phyloP scores from a whole-genome alignment of 768 basidiomycete genomes.

The Macrocybe gigantea region DNA sequence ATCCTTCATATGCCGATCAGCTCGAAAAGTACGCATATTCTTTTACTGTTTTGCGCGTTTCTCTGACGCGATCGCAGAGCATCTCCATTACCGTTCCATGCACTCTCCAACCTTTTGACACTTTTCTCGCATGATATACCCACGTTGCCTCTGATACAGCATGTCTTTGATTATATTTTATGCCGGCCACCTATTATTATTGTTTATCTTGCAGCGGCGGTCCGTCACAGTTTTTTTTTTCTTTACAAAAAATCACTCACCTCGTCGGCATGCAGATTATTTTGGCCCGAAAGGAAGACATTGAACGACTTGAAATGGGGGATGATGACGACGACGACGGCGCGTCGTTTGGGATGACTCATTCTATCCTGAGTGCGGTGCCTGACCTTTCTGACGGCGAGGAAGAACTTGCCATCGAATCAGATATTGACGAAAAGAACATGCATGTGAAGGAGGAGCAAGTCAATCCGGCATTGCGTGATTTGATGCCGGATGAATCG shows the following conservation, averaged over 20 bases:
- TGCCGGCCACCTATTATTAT: conserved; percentile 74
- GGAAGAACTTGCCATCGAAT: conserved; percentile 1
- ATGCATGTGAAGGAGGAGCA: background rate
- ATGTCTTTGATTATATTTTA: conserved; percentile 87
- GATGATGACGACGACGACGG: conserved; percentile 62
- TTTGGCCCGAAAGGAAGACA: conserved; percentile 64
- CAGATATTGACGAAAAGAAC: background rate
- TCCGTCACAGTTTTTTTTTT: conserved; percentile 33
- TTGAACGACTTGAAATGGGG: conserved; percentile 39
- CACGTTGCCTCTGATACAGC: conserved; percentile 83
- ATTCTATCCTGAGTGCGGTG: conserved; percentile 63
- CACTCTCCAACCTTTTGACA: conserved; percentile 85
- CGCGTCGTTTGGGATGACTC: conserved; percentile 50
- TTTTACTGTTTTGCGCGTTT: background rate
- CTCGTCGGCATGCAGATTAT: conserved; percentile 47
- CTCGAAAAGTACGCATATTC: conserved; percentile 52
- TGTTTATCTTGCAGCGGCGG: conserved; percentile 81
- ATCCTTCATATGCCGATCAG: conserved; percentile 61
- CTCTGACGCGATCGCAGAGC: conserved; percentile 32
- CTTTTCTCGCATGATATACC: conserved; percentile 92
- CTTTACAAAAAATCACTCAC: background rate
- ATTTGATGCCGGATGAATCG: background rate
- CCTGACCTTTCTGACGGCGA: conserved; percentile 50
- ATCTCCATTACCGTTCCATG: conserved; percentile 82
- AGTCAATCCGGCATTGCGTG: background rate